phyloP scores from a whole-genome alignment of 2,329 filamentous ascomycete genomes.

The Kalaharituber pfeilii region DNA sequence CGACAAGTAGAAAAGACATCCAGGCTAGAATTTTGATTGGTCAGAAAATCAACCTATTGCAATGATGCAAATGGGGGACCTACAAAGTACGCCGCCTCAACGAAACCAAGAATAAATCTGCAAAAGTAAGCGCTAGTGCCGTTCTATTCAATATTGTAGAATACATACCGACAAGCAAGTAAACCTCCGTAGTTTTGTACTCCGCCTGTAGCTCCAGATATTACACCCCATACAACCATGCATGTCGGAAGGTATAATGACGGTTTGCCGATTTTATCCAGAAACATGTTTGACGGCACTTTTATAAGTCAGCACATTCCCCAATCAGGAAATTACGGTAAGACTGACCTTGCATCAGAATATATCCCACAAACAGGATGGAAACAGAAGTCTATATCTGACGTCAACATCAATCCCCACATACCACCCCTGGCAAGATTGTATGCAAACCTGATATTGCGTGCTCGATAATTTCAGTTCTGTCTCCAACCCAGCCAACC shows the following conservation, averaged over 20 bases:
- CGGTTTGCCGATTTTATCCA: conserved; percentile 36
- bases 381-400: conserved; percentile 27
- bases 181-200: conserved; percentile 38
- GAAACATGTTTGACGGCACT: conserved; percentile 35
- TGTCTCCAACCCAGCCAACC: conserved; percentile 34
- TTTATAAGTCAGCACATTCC: neutral
- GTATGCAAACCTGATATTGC: conserved; percentile 29
- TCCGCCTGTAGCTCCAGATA: conserved; percentile 40
- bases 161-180: conserved; percentile 28
- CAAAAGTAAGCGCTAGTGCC: too few relatives aligned
- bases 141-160: neutral
- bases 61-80: neutral
- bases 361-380: conserved; percentile 29
- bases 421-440: neutral
- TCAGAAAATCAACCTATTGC: neutral
- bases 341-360: conserved; percentile 25
- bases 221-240: conserved; percentile 43
- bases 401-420: neutral
- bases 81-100: conserved; percentile 44
- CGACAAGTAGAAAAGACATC: conserved; percentile 45
- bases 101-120: conserved; percentile 43
- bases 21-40: conserved; percentile 28
- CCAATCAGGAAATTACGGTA: neutral
- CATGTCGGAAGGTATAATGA: conserved; percentile 36
- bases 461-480: conserved; percentile 31